Base-by-base conservation (phyloP, 1,284 basidiomycete species). In the Rhodotorula glutinis region DNA sequence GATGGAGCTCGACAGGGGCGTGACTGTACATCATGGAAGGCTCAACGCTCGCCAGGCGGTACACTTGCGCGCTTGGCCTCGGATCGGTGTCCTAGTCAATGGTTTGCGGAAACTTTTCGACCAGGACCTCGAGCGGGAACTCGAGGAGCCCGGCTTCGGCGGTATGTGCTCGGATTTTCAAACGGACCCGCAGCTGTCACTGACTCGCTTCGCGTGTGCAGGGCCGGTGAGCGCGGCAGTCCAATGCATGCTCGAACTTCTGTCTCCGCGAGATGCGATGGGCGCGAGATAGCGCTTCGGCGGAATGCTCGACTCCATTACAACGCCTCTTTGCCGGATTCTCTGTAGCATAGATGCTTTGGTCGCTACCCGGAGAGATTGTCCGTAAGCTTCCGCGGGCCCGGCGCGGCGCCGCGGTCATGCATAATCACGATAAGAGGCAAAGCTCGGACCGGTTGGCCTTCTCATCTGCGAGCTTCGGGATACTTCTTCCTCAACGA, bases 31-130 rank as follows among this genome's bases (percentile, higher is more conserved):
- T 52, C 62, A 64, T 30, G 77, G 73, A 17, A 77, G 77, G 49
- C 25, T 38, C 4, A 17, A 11, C 19, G 5, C 33, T 4, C 79
- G 83, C 57, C 81, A 81, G 0, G 77, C 78, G 73, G 81, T 96
- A 70, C 87, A 85, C 75, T 77, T 97, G 73, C 86, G 85, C 64
- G 91, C 92, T 0, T 90, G 87, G 83, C 89, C 92, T 23, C 83
- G 92, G 10, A 95, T 96, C 53, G 93, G 91, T 1, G 87, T 93
- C 14, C 82, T 96, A 38, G 90, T 91, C 49, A 93, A 93, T 72
- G 91, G 93, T 75, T 80, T 96, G n/a, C 82, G 92, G 54, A 84
- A 86, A 33, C 79, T 92, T 33, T 79, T 92, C 33, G 88, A 92
- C 75, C 84, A 82, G 2, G 86, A 90, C 76, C 80, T 93, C 40